Base-by-base conservation (phyloP, 1,284 basidiomycete genomes). In the Retiboletus flavoniger region DNA sequence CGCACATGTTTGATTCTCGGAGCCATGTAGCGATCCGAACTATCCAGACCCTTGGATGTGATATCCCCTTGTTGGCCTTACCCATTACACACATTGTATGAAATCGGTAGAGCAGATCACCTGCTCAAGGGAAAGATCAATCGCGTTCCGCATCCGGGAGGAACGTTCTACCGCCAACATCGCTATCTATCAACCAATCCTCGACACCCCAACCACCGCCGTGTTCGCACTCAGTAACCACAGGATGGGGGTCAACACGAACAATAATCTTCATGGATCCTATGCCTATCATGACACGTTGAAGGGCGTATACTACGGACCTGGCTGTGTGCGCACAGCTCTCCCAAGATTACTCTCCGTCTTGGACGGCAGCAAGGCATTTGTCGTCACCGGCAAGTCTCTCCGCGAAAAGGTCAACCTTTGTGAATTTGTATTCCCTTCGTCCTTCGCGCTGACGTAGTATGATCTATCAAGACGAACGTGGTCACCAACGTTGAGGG, bases 311-410 rank as follows among this genome's bases (percentile, higher is more conserved):
- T 78, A 82, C 64, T 89, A 88, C 63, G 88, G 88, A 3, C 84
- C 86, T 47, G 85, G 87, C 29, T 82, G 77, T 28, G 64, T 83
- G 39, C 72, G 67, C 46, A 82, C 77, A 1, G 85, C 85, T 14
- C 75, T 91, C 31, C 86, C 87, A 6, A 80, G 80, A 63, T 69
- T 89, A 13, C 69, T 89, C 46, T 60, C 76, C n/a, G 66, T 65
- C 13, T 61, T 89, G 34, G 78, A 77, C 8, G 80, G 74, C 29
- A 83, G 76, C 63, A 87, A 81, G 66, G 89, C 83, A 2, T 67
- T 91, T 24, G 67, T 91, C 49, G 78, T 91, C 35, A 91, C 89
- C 2, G 88, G 89, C 29, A 84, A 75, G 62, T 86, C 80, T 56
- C 75, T 92, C 32, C 71, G 81, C 54, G 75, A 81, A 19, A 88